Conservation (phyloP, 352 stramenopile genomes). For the Globisporangium nagaii region DNA sequence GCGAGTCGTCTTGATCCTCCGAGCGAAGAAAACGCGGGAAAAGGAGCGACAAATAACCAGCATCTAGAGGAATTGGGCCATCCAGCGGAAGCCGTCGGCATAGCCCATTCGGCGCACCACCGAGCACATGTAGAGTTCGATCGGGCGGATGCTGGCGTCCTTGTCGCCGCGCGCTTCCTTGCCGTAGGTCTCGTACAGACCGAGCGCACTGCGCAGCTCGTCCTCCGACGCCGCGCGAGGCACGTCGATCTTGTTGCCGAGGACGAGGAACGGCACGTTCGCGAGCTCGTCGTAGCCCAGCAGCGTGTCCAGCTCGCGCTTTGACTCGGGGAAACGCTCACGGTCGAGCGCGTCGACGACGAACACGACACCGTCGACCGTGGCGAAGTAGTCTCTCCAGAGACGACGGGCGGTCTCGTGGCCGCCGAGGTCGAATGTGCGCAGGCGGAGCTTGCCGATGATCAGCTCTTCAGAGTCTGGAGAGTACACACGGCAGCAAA, state of each 20-base stretch:
- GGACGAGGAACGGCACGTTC: constrained; percentile 98
- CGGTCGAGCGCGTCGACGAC: constrained; percentile 98
- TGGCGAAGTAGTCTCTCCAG: constrained; percentile 99
- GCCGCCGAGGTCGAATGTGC: constrained; percentile 98
- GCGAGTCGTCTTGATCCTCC: not conserved
- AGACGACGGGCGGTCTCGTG: constrained; percentile 97
- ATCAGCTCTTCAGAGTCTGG: constrained; percentile 89
- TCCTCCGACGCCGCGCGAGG: constrained; percentile 96
- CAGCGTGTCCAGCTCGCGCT: constrained; percentile 97
- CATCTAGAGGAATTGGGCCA: constrained; percentile 86
- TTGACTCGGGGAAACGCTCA: constrained; percentile 98
- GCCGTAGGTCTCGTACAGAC: constrained; percentile 98
- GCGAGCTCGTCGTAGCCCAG: constrained; percentile 96
- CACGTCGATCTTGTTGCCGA: constrained; percentile 99
- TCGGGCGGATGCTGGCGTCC: constrained; percentile 89
- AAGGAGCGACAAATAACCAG: constrained; percentile 2
- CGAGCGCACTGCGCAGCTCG: constrained; percentile 94
- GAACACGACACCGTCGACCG: constrained; percentile 99
- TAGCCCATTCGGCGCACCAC: constrained; percentile 99
- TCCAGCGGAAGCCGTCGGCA: constrained; percentile 93
- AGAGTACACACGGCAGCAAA: not conserved
- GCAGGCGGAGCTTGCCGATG: constrained; percentile 98
- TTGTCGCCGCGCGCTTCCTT: constrained; percentile 93
- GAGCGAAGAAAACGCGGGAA: not conserved
- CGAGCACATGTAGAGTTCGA: constrained; percentile 99